phyloP scores from a whole-genome alignment of 768 basidiomycete genomes.

The Phylloporus sp. region DNA sequence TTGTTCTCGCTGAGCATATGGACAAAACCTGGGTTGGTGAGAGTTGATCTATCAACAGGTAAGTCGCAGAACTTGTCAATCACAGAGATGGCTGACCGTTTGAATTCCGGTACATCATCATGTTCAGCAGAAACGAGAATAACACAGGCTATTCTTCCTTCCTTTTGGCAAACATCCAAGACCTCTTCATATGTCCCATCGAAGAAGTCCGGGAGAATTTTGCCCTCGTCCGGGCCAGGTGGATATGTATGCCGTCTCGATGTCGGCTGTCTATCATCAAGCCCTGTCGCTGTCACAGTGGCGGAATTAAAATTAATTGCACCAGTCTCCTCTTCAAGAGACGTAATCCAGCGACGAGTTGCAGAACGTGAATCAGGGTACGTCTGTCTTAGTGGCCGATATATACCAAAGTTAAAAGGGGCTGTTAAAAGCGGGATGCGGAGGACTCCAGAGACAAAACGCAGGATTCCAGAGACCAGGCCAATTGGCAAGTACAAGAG shows the following conservation, averaged over 20 bases:
- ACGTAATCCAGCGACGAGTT: conserved; percentile 72
- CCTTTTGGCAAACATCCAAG: conserved; percentile 63
- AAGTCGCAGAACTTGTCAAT: neutral
- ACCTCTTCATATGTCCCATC: conserved; percentile 80
- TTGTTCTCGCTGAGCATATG: conserved; percentile 66
- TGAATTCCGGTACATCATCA: conserved; percentile 84
- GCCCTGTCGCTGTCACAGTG: conserved; percentile 34
- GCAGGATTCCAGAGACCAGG: conserved; percentile 54
- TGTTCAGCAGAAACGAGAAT: conserved; percentile 87
- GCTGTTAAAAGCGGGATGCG: conserved; percentile 64
- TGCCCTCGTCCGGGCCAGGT: conserved; percentile 35
- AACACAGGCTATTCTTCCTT: conserved; percentile 72
- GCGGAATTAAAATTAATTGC: conserved; percentile 53
- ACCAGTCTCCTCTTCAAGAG: conserved; percentile 83
- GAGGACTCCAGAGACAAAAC: conserved; percentile 62
- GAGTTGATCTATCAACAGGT: conserved; percentile 49
- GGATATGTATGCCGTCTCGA: conserved; percentile 25
- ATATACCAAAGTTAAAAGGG: conserved; percentile 44
- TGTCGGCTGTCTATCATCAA: conserved; percentile 44
- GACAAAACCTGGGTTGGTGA: conserved; percentile 72
- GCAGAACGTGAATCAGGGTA: conserved; percentile 46
- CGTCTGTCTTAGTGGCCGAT: conserved; percentile 37
- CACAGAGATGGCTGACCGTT: conserved; percentile 47
- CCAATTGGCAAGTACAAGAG: conserved; percentile 59
- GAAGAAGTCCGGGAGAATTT: conserved; percentile 75